A percentile compares a stretch with the other conserved stretches of the same genome.
These are phyloP conservation scores for Paraconiothyrium sp. DNA, from an alignment of 2,329 filamentous ascomycete genomes.

Conservation along the genomic window DNA sequence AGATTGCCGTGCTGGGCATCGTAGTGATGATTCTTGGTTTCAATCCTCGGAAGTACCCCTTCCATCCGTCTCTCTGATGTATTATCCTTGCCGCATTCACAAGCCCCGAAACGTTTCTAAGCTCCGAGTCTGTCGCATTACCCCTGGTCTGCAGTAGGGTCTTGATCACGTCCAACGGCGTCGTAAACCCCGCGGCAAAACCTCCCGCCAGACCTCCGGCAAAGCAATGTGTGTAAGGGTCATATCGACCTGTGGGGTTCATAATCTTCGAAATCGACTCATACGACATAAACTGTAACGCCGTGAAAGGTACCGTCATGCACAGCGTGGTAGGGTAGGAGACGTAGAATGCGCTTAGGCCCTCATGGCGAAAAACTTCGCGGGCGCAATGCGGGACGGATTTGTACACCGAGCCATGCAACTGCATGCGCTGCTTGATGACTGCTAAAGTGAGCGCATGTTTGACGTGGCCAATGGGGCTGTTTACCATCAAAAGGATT, in stretches of 20 bases:
- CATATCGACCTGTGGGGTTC: slow-evolving; percentile 87
- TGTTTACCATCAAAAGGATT: slow-evolving; percentile 94
- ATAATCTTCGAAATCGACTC: slow-evolving; percentile 94
- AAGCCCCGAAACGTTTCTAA: slow-evolving; percentile 85
- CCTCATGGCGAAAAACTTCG: slow-evolving; percentile 87
- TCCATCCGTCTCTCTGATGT: slow-evolving; percentile 81
- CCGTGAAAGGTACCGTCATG: slow-evolving; percentile 98
- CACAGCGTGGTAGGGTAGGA: slow-evolving; percentile 97
- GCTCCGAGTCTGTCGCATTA: slow-evolving; percentile 79
- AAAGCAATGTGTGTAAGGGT: slow-evolving; percentile 91
- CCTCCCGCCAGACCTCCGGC: slow-evolving; percentile 93
- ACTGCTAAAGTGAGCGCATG: slow-evolving; percentile 64
- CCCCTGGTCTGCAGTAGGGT: slow-evolving; percentile 95
- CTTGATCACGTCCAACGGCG: slow-evolving; percentile 97
- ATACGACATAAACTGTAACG: slow-evolving; percentile 96
- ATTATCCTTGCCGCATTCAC: slow-evolving; percentile 81
- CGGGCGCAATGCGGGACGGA: slow-evolving; percentile 87
- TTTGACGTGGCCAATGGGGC: slow-evolving; percentile 2
- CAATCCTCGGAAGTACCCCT: slow-evolving; percentile 92
- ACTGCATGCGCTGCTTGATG: slow-evolving; percentile 99
- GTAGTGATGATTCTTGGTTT: slow-evolving; percentile 92
- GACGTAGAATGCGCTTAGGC: slow-evolving; percentile 92
- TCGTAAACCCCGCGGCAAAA: slow-evolving; percentile 91
- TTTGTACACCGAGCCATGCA: slow-evolving; percentile 92
- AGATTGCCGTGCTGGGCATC: slow-evolving; percentile 99